Conservation (phyloP, 371 early-diverging fungal genomes). For the Mucor velutinosus region DNA sequence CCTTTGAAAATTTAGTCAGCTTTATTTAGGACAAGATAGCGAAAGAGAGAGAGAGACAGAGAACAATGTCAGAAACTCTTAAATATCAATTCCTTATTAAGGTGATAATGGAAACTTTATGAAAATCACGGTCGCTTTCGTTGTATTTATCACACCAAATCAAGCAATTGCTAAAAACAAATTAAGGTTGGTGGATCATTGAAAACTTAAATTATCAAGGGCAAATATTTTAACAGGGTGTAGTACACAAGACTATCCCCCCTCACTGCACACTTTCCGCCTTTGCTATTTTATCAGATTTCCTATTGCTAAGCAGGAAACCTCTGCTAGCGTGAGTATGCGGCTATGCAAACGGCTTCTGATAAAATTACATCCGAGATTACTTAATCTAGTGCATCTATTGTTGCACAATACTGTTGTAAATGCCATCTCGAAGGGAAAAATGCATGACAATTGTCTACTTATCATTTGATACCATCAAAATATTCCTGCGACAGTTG, state of each 20-base stretch:
- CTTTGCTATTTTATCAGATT: background rate
- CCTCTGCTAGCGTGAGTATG: too few relatives aligned
- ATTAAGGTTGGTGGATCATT: conserved; percentile 1
- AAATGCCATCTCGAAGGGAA: too few relatives aligned
- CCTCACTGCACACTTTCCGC: background rate
- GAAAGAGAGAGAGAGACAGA: background rate
- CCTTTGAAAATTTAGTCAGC: background rate
- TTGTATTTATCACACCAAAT: background rate
- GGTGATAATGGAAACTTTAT: background rate
- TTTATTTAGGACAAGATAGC: background rate
- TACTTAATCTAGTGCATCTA: too few relatives aligned
- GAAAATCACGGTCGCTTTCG: background rate
- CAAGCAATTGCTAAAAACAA: background rate
- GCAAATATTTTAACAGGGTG: background rate
- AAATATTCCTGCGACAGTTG: too few relatives aligned
- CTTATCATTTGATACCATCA: too few relatives aligned
- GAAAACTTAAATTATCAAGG: background rate
- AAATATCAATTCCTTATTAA: conserved; percentile 1
- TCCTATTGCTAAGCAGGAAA: background rate
- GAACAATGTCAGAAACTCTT: background rate
- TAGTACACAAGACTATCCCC: background rate
- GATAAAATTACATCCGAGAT: too few relatives aligned
- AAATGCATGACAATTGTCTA: too few relatives aligned
- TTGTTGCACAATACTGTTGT: too few relatives aligned
- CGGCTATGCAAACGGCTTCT: too few relatives aligned